Base-by-base conservation (phyloP, 2,329 filamentous ascomycete genomes). In the Fusarium domesticum region DNA sequence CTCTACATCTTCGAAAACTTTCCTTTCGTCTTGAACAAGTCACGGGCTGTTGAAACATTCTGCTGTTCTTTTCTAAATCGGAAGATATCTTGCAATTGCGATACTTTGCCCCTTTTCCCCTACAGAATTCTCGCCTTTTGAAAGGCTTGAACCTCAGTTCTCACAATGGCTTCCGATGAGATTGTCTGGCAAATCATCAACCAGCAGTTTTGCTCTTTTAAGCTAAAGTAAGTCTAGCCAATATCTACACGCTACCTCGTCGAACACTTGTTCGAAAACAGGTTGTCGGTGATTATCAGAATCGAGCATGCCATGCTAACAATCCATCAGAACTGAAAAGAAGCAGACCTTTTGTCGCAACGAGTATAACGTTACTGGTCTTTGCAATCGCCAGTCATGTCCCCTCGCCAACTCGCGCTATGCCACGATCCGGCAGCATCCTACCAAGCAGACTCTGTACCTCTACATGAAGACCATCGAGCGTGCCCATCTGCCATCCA, bases 121-220 rank as follows among this genome's bases (percentile, higher is more conserved):
- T n/a, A n/a, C n/a, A n/a, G n/a, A 33, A 28, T 37, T 30, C 39
- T 39, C 20, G 15, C 28, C 35, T 20, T 20, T 20, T 20, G 17
- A 18, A 40, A 32, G 35, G 37, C 45, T 17, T 15, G 37, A 20
- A 23, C 14, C 20, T 30, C 7, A 30, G 23, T 35, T 18, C 6
- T 14, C 15, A 36, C 31, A 45, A 95, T 93, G 87, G 83, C 88
- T 46, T 95, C 89, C 52, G 92, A 97, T 76, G 92, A 97, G 71
- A 95, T 97, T 55, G 85, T 97, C 53, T 98, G 93, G 93, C 84
- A 91, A 67, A 88, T 96, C 45, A 96, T 96, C 58, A 95, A 95
- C 70, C 88, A 93, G 70, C 87, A 92, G 65, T 95, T 93, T 67
- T 97, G 93, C 74, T 85, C 87, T 39, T 97, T 91, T 77, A 96